phyloP scores from a whole-genome alignment of 257 asterid genomes.

The Osmanthus fragrans region DNA sequence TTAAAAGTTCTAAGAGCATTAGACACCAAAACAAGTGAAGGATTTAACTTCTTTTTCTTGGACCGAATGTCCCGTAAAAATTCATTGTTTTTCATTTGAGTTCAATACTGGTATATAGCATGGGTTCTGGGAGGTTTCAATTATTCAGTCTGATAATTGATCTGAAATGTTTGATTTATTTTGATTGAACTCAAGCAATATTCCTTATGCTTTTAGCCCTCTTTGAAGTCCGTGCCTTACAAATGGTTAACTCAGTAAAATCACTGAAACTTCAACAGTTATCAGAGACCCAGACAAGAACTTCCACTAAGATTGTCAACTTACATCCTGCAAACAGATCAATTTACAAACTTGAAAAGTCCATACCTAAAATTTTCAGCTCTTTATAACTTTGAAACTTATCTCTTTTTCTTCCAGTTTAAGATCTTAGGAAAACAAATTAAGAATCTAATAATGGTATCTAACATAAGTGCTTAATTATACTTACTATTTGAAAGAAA shows the following conservation, averaged over 20 bases:
- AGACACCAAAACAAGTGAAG: no score
- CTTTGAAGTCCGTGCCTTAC: slow-evolving; percentile 49
- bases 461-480: not conserved
- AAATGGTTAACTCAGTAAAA: slow-evolving; percentile 41
- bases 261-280: slow-evolving; percentile 40
- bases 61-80: no score
- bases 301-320: not conserved
- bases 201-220: slow-evolving; percentile 58
- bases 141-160: slow-evolving; percentile 34
- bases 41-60: no score
- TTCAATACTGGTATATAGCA: not conserved
- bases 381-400: slow-evolving; percentile 36
- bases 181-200: slow-evolving; percentile 68
- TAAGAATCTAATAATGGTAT: not conserved
- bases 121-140: slow-evolving; percentile 24
- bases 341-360: slow-evolving; percentile 32
- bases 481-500: no score
- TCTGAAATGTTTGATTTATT: slow-evolving; percentile 41
- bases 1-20: no score
- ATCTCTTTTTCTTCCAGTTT: slow-evolving; percentile 24
- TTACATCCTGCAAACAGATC: slow-evolving; percentile 13
- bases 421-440: not conserved
- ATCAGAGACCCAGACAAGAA: slow-evolving; percentile 27
- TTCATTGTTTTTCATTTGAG: no score
- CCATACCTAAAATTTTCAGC: slow-evolving; percentile 44